Evolutionary conservation across 2,329 filamentous ascomycete genomes (phyloP).

Genomic region (Pezicula carpinea): DNA sequence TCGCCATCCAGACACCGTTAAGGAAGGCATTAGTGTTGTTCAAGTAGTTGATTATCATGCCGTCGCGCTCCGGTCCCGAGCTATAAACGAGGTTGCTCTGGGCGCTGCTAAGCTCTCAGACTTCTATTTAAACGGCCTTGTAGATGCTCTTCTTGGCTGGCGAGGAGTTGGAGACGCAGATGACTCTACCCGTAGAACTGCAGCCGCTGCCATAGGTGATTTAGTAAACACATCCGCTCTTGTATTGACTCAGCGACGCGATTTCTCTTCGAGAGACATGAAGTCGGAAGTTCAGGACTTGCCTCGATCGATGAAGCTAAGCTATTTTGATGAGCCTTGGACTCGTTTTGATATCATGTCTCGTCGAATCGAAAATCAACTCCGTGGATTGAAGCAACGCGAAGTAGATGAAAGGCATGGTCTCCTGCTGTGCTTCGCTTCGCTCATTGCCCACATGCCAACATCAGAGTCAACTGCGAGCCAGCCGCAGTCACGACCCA

Average conservation of each 20-base stretch:
- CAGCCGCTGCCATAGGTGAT: constrained; percentile 64
- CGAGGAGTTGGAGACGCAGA: constrained; percentile 82
- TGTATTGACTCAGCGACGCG: neutral
- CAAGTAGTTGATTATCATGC: constrained; percentile 91
- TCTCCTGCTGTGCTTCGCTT: constrained; percentile 56
- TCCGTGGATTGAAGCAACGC: constrained; percentile 41
- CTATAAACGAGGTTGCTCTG: constrained; percentile 71
- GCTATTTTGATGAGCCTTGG: constrained; percentile 19
- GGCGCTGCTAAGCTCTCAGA: constrained; percentile 61
- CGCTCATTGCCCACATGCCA: constrained; percentile 35
- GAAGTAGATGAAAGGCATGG: constrained; percentile 70
- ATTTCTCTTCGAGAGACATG: neutral
- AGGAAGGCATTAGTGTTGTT: constrained; percentile 77
- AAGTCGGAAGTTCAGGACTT: neutral
- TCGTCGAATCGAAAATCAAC: constrained; percentile 34
- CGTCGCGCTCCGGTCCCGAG: constrained; percentile 80
- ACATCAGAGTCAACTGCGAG: too few species aligned
- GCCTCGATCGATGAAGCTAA: constrained; percentile 24
- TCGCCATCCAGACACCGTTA: constrained; percentile 80
- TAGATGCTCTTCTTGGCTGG: constrained; percentile 74
- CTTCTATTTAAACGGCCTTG: constrained; percentile 63
- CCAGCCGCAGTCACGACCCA: neutral
- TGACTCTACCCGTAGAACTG: constrained; percentile 64
- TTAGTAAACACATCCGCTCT: constrained; percentile 32
- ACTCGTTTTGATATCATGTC: too few species aligned